Conservation (phyloP, 345 rosid species). For the Turritis glabra region DNA sequence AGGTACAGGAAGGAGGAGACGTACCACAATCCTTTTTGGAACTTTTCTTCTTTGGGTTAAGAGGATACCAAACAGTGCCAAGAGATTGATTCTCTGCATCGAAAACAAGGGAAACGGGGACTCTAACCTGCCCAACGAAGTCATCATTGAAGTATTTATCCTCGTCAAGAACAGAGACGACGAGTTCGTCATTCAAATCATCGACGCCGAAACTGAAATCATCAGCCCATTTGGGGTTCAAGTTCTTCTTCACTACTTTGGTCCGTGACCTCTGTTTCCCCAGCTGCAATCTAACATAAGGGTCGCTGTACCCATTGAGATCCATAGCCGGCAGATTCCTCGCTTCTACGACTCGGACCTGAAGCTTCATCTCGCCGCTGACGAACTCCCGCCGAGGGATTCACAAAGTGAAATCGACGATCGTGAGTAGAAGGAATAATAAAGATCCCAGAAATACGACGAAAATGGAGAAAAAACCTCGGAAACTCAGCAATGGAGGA, state of each 20-base stretch:
- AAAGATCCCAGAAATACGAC: neutral
- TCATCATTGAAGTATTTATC: constrained; percentile 90
- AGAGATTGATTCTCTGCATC: constrained; percentile 81
- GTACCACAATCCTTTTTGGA: constrained; percentile 84
- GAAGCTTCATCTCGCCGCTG: constrained; percentile 58
- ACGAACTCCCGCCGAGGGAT: neutral
- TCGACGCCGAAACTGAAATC: constrained; percentile 92
- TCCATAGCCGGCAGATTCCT: constrained; percentile 88
- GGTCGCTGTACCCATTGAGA: constrained; percentile 88
- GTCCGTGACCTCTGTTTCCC: constrained; percentile 75
- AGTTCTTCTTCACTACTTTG: constrained; percentile 81
- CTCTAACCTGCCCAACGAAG: constrained; percentile 69
- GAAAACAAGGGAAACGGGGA: constrained; percentile 68
- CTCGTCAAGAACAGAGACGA: constrained; percentile 77
- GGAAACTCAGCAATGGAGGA: neutral
- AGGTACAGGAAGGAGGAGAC: no score
- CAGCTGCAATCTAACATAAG: constrained; percentile 79
- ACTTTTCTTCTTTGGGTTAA: constrained; percentile 77
- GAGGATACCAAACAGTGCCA: constrained; percentile 72
- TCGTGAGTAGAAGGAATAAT: neutral
- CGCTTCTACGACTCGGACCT: constrained; percentile 77
- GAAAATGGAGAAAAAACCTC: neutral
- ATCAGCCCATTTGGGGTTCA: constrained; percentile 92
- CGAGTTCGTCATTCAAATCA: constrained; percentile 84
- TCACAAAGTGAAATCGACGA: neutral